Evolutionary conservation across 2,329 filamentous ascomycete species (phyloP), one percentile per base, ranked within the genome.

Genomic region (Colletotrichum sp.): DNA sequence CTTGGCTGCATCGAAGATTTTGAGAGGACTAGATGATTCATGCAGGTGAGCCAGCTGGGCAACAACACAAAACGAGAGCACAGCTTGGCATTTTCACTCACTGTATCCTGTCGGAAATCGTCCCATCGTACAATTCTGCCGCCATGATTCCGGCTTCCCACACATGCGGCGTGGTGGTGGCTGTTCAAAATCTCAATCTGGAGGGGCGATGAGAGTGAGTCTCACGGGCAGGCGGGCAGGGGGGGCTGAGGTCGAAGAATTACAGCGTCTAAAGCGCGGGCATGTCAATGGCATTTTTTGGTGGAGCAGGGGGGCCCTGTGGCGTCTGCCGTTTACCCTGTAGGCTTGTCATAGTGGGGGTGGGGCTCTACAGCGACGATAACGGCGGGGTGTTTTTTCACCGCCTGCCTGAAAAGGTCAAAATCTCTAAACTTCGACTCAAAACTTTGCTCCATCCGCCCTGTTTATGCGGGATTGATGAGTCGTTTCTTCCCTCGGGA

Each of bases 1-100:
- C 80, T 87, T 89, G 7, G 90, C 88, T 57, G 87, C 81, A 78
- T 92, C 89, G 79, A 93, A 93, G 66, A 93, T 86, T 79, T 90
- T 90, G 77, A 92, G 86, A 12, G 91, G 91, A 80, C 91, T 92
- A 49, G 16, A 65, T 39, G 34, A n/a, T 63, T 63, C 30, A 65
- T n/a, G 39, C 30, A 66, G 60, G 59, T 65, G 57, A 32, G 32
- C 34, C 21, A 62, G 32, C 36, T n/a, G 36, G 32, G 18, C n/a
- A 66, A n/a, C 12, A 26, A 44, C 26, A 28, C 26, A 34, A 21
- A 60, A 34, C 3, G 26, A 28, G 30, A 32, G 30, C 39, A 39
- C 24, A 15, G 26, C 18, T 28, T n/a, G n/a, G 24, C 8, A 8
- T 13, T 21, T n/a, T n/a, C 62, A 49, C 74, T 65, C 18, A 76